Evolutionary conservation across 441 rosid genomes (phyloP), one percentile per base, ranked within the genome.

Genomic region (Pelargonium myrrhifolium): DNA sequence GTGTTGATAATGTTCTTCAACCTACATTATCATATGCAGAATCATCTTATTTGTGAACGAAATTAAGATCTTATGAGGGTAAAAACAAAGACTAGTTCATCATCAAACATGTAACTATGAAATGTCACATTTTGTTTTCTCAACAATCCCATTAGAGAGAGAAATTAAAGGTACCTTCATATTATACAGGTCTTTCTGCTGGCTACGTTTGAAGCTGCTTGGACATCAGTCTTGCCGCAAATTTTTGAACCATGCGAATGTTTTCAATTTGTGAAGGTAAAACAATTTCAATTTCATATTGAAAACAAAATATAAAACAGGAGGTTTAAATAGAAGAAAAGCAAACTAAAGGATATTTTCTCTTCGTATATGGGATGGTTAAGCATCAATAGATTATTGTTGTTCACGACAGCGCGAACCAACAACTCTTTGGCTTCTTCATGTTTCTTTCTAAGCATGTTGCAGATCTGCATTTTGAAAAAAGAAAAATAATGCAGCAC

Each of bases 341-440:
- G 60, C 60, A 10, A 43, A 67, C 20, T 55, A 15, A 82, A 90
- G 99, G 99, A 92, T 90, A 95, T 92, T 81, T 95, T 85, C 73
- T 85, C 89, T 59, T 89, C 86, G 22, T 79, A 74, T 58, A 83
- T 77, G 73, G 95, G 97, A 84, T 87, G 97, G 78, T 87, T 87
- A 61, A 95, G 97, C 87, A 92, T 84, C 67, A 90, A 83, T 7
- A 90, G 80, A 56, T 83, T 83, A 71, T 87, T 92, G 85, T 84
- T 92, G 79, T 83, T 86, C 75, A 95, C 90, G 61, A 87, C 47
- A 66, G 95, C 93, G 69, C 88, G 90, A 76, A 95, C 96, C 77
- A 87, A 65, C 65, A 87, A 2, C 77, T 90, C 93, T 78, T 86
- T 92, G 42, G 92, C 96, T 81, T 90, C 95, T 72, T 90, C 97